phyloP scores from a whole-genome alignment of 148 eudicot species.

The Rhododendron henanense region DNA sequence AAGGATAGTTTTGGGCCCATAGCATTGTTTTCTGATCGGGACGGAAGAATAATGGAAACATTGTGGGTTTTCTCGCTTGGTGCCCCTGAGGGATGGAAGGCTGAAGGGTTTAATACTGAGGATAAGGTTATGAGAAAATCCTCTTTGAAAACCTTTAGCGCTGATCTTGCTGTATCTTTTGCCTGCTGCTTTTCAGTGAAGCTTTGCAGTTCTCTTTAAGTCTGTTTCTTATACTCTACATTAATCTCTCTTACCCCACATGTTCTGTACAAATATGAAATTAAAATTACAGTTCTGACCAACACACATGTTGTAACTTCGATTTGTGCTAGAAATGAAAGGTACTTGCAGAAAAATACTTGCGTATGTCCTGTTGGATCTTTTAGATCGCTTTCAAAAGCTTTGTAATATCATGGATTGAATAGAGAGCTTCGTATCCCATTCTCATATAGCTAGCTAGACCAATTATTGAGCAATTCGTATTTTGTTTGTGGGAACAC shows the following conservation, averaged over 20 bases:
- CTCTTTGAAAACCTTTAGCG: not conserved
- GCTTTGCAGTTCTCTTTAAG: not conserved
- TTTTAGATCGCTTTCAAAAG: not conserved
- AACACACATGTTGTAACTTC: not conserved
- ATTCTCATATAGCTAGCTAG: not conserved
- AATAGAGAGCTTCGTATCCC: not conserved
- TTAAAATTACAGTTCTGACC: not conserved
- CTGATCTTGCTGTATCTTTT: not conserved
- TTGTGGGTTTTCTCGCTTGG: not conserved
- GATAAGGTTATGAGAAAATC: not conserved
- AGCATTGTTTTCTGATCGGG: conserved; percentile 1
- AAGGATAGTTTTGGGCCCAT: conserved; percentile 12
- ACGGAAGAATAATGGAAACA: not conserved
- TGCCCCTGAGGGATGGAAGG: not conserved
- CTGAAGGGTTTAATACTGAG: not conserved
- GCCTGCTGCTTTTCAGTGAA: not conserved
- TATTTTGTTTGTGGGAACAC: not conserved
- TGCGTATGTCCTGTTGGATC: not conserved
- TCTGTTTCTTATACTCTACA: not conserved
- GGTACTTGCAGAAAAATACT: not conserved
- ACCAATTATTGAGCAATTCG: not conserved
- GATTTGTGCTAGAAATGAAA: conserved; percentile 4
- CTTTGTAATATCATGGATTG: not conserved
- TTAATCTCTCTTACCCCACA: not conserved
- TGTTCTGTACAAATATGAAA: conserved; percentile 9